Base-by-base conservation (phyloP, 2,329 filamentous ascomycete genomes). In the Arthrobotrys pseudoclavata region DNA sequence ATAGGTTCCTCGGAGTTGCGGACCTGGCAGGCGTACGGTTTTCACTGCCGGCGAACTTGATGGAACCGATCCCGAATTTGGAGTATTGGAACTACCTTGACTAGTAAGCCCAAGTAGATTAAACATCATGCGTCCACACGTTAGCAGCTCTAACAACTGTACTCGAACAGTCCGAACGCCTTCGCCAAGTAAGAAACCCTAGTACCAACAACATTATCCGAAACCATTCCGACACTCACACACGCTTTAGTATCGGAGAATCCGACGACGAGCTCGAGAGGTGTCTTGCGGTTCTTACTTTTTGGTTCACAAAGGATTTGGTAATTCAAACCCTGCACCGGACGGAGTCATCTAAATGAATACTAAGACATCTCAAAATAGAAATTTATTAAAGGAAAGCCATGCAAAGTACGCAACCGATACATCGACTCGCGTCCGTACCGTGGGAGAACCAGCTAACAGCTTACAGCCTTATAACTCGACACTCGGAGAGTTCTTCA, bases 61-160 rank as follows among this genome's bases (percentile, higher is more conserved):
- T 99, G 82, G 96, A 99, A 84, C 96, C 96, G 40, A 96, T 93
- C 3, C 96, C 96, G 64, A 99, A 99, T 84, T 87, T 99, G 89
- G 96, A 99, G 86, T 99, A 98, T 86, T 99, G 96, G 96, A 96
- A 96, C 82, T 99, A 99, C 83, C 87, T 99, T 83, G 96, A 99
- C 84, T 89, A 94, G 81, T 79, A 74, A 34, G 75, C 64, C 7
- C 20, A 9, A 40, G 12, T 15, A 24, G 9, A n/a, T 95, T 95
- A 22, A 96, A 97, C 84, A 22, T n/a, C 18, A 93, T 29, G 42
- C 15, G 1, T 40, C 18, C 22, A 40, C n/a, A 34, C 5, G 3
- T 15, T 50, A n/a, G 40, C 40, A 18, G 22, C 22, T 62, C 67
- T 71, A 47, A 71, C 47, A 34, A 18, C 9, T 37, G 1, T 47